phyloP scores from a whole-genome alignment of 106 monocot genomes.

The Vanilla planifolia region DNA sequence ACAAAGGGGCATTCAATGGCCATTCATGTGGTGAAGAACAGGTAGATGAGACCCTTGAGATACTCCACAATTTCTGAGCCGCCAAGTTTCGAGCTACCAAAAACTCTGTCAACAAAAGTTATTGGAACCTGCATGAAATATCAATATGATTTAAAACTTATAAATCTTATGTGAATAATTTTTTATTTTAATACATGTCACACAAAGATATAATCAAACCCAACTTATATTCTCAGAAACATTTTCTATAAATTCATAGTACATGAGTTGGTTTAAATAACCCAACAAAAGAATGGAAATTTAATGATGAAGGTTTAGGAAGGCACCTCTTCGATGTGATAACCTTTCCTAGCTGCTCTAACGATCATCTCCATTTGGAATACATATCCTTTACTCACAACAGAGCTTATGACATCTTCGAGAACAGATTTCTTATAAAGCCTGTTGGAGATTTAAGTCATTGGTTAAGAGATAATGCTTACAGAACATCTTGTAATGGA shows the following conservation, averaged over 20 bases:
- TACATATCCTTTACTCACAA: slow-evolving; percentile 97
- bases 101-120: slow-evolving; percentile 95
- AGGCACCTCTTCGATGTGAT: slow-evolving; percentile 83
- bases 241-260: too few species aligned
- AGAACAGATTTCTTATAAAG: slow-evolving; percentile 74
- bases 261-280: too few species aligned
- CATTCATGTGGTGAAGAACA: slow-evolving; percentile 70
- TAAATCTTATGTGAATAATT: too few species aligned
- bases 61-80: slow-evolving; percentile 99
- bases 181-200: too few species aligned
- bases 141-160: too few species aligned
- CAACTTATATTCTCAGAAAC: too few species aligned
- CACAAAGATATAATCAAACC: too few species aligned
- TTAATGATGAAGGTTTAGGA: neutral
- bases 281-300: too few species aligned
- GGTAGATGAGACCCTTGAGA: slow-evolving; percentile 79
- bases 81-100: slow-evolving; percentile 91
- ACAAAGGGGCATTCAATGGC: too few species aligned
- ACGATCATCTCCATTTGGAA: slow-evolving; percentile 99
- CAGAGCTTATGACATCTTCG: slow-evolving; percentile 90
- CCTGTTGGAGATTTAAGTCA: slow-evolving; percentile 24
- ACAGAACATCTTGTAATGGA: neutral
- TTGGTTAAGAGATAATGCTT: neutral
- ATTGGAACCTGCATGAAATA: slow-evolving; percentile 69
- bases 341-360: slow-evolving; percentile 88